A percentile compares a stretch with the other conserved stretches of the same genome.
Evolutionary conservation across 2,329 filamentous ascomycete species (phyloP).

Genomic region (Ceratocystiopsis sp.): DNA sequence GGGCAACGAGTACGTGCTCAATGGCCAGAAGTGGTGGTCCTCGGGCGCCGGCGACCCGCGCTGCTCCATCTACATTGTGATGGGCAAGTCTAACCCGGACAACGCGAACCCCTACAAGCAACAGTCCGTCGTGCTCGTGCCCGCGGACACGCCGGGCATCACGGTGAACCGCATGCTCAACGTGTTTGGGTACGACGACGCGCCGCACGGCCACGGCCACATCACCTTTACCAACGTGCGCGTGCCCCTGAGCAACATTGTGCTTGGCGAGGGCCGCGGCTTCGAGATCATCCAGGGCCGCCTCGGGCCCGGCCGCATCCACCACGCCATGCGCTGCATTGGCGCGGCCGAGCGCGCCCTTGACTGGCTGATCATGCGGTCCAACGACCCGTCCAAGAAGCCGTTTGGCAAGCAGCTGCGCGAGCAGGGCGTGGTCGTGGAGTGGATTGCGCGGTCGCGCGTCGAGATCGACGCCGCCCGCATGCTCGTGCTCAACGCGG

Average conservation of each 20-base stretch:
- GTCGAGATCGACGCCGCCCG: constrained; percentile 89
- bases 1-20: constrained; percentile 77
- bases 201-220: constrained; percentile 95
- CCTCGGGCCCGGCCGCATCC: constrained; percentile 86
- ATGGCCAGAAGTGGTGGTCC: constrained; percentile 99
- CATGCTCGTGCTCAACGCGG: constrained; percentile 81
- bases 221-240: constrained; percentile 80
- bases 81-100: constrained; percentile 74
- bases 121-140: constrained; percentile 85
- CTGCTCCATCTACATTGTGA: constrained; percentile 87
- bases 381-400: constrained; percentile 83
- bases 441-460: constrained; percentile 83
- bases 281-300: constrained; percentile 98
- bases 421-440: constrained; percentile 85
- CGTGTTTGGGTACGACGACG: constrained; percentile 93
- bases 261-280: constrained; percentile 81
- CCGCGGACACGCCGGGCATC: constrained; percentile 63
- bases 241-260: constrained; percentile 66
- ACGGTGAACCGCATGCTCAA: constrained; percentile 87
- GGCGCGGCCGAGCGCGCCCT: constrained; percentile 81
- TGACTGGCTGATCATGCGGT: constrained; percentile 85
- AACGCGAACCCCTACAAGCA: constrained; percentile 70
- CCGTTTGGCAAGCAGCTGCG: constrained; percentile 77
- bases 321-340: constrained; percentile 93
- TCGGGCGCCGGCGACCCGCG: constrained; percentile 85